Percentiles rank a stretch among this genome's conserved stretches.
Evolutionary conservation across 2,329 filamentous ascomycete species (phyloP).

Genomic region (Claviceps sp.): DNA sequence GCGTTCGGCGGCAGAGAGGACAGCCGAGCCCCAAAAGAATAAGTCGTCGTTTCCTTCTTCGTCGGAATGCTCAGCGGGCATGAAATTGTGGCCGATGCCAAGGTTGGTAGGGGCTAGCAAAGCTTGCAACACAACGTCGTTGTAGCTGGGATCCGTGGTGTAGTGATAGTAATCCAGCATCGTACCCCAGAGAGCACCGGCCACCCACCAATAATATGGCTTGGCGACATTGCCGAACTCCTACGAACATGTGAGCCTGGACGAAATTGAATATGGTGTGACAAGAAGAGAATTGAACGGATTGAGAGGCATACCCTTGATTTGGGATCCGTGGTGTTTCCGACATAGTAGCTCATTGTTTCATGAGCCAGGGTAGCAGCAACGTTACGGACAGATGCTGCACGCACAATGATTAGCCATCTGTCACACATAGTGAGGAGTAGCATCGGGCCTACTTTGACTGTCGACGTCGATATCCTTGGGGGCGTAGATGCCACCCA

Average conservation of each 20-base stretch:
- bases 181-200: slow-evolving; percentile 51
- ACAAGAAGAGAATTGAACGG: too few species aligned
- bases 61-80: slow-evolving; percentile 40
- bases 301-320: slow-evolving; percentile 22
- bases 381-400: slow-evolving; percentile 49
- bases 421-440: not conserved
- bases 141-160: slow-evolving; percentile 49
- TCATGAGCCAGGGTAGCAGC: slow-evolving; percentile 46
- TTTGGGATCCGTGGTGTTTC: slow-evolving; percentile 39
- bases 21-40: slow-evolving; percentile 58
- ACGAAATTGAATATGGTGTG: not conserved
- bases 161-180: slow-evolving; percentile 58
- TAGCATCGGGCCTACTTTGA: slow-evolving; percentile 15
- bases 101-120: slow-evolving; percentile 41
- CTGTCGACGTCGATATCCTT: slow-evolving; percentile 26
- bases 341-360: slow-evolving; percentile 51
- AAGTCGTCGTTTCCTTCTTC: slow-evolving; percentile 64
- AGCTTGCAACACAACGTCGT: slow-evolving; percentile 43
- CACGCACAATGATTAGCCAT: not conserved
- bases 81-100: slow-evolving; percentile 45
- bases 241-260: slow-evolving; percentile 13
- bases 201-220: slow-evolving; percentile 59
- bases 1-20: slow-evolving; percentile 55
- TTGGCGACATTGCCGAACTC: slow-evolving; percentile 48
- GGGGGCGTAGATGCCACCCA: slow-evolving; percentile 18